Evolutionary conservation across 768 basidiomycete species (phyloP), one percentile per base, ranked within the genome.

Genomic region (Paxillus rubicundulus): DNA sequence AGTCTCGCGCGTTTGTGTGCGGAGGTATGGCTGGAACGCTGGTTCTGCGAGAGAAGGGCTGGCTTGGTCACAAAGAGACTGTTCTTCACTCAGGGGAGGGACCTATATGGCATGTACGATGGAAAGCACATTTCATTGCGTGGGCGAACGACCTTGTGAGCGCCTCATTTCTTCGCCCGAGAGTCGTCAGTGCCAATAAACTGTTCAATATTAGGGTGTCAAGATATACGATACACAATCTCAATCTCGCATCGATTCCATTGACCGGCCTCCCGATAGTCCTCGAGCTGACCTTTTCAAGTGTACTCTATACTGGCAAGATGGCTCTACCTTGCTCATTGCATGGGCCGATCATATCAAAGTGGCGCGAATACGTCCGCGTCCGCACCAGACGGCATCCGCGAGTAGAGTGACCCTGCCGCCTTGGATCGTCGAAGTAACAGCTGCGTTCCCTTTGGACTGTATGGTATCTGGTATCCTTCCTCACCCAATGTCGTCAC

Each of bases 201-300:
- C 21, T 12, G 55, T 13, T 45, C 38, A 32, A 20, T n/a, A 12
- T 43, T 60, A 93, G 90, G 96, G 96, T 13, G 89, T 98, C 49
- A 96, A 93, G 66, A 87, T 99, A 43, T 96, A 95, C 66, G 95
- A 98, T 66, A 86, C 84, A 0, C 72, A 74, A 4, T 87, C 87
- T 0, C 83, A 86, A 58, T 82, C 82, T 17, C 84, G 88, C 7
- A 86, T 98, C 44, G 86, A 86, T 0, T 92, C 81, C 65, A 93
- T 98, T 48, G 90, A 95, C 68, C 79, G 94, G 34, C 85, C 87
- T 13, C 63, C 79, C 0, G 83, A 89, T 55, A 86, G 90, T 53
- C 97, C 96, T 2, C 82, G 97, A 37, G 89, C 94, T 0, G 97
- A 99, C 63, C 78, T 98, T 8, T 98, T 95, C 81, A 95, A 93